A percentile compares a stretch with the other conserved stretches of the same genome.
These are phyloP conservation scores for Lentinula lateritia DNA, from an alignment of 768 basidiomycete species.

Conservation along the genomic window DNA sequence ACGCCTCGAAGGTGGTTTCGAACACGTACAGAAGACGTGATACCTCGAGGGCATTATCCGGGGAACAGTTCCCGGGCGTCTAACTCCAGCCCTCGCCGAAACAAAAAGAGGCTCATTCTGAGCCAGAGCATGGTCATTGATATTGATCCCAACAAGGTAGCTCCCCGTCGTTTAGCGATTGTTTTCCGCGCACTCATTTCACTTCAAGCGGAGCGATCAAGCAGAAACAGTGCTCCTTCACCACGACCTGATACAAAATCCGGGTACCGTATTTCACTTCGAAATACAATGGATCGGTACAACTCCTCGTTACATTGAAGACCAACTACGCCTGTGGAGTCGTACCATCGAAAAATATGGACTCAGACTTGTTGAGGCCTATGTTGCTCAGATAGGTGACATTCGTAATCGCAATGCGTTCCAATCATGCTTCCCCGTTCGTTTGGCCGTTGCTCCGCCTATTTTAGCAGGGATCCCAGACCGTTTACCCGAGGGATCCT, in stretches of 20 bases:
- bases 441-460: constrained; percentile 73
- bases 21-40: constrained; percentile 35
- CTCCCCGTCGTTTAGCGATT: constrained; percentile 3
- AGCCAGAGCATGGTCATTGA: constrained; percentile 93
- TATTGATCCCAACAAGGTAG: constrained; percentile 70
- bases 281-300: constrained; percentile 97
- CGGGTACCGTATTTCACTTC: constrained; percentile 92
- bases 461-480: constrained; percentile 59
- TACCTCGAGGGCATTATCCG: constrained; percentile 26
- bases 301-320: constrained; percentile 87
- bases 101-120: constrained; percentile 61
- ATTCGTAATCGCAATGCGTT: constrained; percentile 84
- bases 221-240: constrained; percentile 87
- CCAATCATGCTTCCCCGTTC: constrained; percentile 84
- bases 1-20: constrained; percentile 76
- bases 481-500: constrained; percentile 62
- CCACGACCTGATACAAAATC: constrained; percentile 93
- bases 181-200: neutral
- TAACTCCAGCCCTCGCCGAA: constrained; percentile 35
- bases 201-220: constrained; percentile 67
- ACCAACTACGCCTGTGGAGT: constrained; percentile 76
- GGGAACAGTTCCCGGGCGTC: constrained; percentile 28
- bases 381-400: constrained; percentile 87
- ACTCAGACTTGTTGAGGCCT: constrained; percentile 87
- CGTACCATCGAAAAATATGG: constrained; percentile 85